Evolutionary conservation across 345 rosid genomes (phyloP), one percentile per base, ranked within the genome.

Genomic region (Eucalyptus shirleyi): DNA sequence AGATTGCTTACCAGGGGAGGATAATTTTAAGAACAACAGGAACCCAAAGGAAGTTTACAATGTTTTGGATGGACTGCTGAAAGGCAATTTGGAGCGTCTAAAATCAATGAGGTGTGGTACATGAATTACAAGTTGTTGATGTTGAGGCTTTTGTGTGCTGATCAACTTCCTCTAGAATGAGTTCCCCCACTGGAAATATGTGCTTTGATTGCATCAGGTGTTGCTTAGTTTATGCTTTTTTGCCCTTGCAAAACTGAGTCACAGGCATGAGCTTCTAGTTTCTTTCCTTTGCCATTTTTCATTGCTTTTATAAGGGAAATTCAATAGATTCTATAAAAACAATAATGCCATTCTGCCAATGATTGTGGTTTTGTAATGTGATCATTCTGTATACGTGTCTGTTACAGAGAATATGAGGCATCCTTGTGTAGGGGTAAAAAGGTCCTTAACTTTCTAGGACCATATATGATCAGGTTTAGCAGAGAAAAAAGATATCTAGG

Each of bases 41-140:
- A 93, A 94, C 90, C 93, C 93, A 3, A 91, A 90, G 65, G 94
- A 93, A 30, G 95, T 91, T 62, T 94, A 94, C 88, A 94, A 91
- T 89, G 94, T 85, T 6, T 67, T 96, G 92, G 96, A 96, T 94
- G 91, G 94, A 34, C 92, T 94, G 89, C 92, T 97, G 42, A 95
- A 94, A 92, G 94, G 91, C 69, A 95, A 93, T 89, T 92, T 96
- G 93, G 97, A 96, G 88, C 96, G 97, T 51, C 90, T 97, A 87
- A 92, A 95, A 90, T 91, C 92, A 5, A 91, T 95, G 95, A 95
- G 98, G 97, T 95, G 37, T 86, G 93, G 69, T 81, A 40, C 83
- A 88, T 24, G 50, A 80, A 24, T 72, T 50, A 67, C 12, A 30
- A 47, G 34, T 47, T 65, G 56, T 30, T 80, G 9, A n/a, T 59